These are phyloP conservation scores for Eutypella sp. DNA, from an alignment of 2,329 filamentous ascomycete genomes.

Conservation along the genomic window DNA sequence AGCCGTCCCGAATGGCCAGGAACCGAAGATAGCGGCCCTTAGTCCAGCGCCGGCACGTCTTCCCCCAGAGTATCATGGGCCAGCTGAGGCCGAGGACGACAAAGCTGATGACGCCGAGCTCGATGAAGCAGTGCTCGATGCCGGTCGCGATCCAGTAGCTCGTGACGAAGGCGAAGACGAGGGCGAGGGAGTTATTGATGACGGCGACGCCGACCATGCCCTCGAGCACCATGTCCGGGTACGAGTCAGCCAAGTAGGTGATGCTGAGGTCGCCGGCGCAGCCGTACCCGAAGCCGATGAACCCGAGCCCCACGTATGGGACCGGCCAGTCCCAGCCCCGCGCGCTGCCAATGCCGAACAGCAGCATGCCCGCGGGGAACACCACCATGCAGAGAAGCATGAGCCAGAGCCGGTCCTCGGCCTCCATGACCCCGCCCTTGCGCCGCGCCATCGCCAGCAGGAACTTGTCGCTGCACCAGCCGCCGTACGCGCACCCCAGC, in stretches of 20 bases:
- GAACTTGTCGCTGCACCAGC: conserved; percentile 51
- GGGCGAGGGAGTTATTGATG: conserved; percentile 52
- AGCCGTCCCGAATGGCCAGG: conserved; percentile 42
- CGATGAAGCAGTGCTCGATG: conserved; percentile 44
- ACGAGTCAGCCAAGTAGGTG: conserved; percentile 51
- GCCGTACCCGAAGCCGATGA: conserved; percentile 56
- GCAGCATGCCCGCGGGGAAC: conserved; percentile 45
- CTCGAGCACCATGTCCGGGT: conserved; percentile 52
- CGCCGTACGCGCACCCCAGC: conserved; percentile 53
- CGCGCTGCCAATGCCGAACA: conserved; percentile 48
- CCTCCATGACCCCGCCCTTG: conserved; percentile 48
- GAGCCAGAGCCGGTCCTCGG: conserved; percentile 49
- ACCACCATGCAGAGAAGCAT: conserved; percentile 45
- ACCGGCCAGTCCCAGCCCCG: conserved; percentile 47
- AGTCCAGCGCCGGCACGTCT: conserved; percentile 43
- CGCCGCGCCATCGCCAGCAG: conserved; percentile 50
- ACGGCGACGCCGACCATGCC: conserved; percentile 55
- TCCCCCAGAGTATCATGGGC: conserved; percentile 52
- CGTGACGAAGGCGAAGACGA: conserved; percentile 49
- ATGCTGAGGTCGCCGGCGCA: conserved; percentile 52
- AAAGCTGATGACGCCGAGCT: conserved; percentile 46
- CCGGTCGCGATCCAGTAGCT: conserved; percentile 44
- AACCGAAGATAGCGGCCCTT: conserved; percentile 40
- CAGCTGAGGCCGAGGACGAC: conserved; percentile 44
- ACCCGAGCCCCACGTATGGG: conserved; percentile 50